Evolutionary conservation across 805 yeast species (phyloP).

Genomic region (Yarrowia sp.): DNA sequence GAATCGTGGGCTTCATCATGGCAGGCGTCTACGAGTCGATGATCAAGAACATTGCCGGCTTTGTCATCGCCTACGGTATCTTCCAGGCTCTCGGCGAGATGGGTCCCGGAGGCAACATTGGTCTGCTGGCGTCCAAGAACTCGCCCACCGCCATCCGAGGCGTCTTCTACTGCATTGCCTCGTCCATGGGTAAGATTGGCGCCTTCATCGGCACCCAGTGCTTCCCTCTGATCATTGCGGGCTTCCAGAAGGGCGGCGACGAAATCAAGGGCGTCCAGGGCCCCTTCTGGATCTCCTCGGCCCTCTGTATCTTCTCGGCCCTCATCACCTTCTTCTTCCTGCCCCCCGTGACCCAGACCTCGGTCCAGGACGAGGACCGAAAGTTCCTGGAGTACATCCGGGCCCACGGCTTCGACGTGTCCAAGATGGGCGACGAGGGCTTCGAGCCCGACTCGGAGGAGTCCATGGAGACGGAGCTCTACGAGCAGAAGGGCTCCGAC

Average conservation of each 20-base stretch:
- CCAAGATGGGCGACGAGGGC: constrained; percentile 57
- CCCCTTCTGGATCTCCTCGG: constrained; percentile 83
- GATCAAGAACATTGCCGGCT: constrained; percentile 70
- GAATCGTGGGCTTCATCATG: constrained; percentile 81
- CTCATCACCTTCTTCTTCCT: constrained; percentile 69
- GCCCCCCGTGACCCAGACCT: constrained; percentile 84
- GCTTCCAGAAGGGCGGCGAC: constrained; percentile 58
- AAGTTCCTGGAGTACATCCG: constrained; percentile 71
- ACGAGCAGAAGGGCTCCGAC: constrained; percentile 20
- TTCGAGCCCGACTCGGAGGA: constrained; percentile 13
- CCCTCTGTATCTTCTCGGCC: constrained; percentile 77
- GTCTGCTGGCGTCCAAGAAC: constrained; percentile 85
- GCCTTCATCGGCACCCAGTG: constrained; percentile 90
- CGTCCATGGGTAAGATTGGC: constrained; percentile 90
- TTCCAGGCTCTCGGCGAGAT: constrained; percentile 89
- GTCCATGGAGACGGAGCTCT: constrained; percentile 22
- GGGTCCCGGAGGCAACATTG: constrained; percentile 94
- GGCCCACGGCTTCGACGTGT: constrained; percentile 72
- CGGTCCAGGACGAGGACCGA: constrained; percentile 78
- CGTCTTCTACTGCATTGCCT: constrained; percentile 87
- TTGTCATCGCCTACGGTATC: constrained; percentile 87
- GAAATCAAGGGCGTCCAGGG: constrained; percentile 66
- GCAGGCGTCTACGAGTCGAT: constrained; percentile 70
- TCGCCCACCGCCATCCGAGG: constrained; percentile 89
- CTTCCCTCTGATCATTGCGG: constrained; percentile 77